Evolutionary conservation across 352 stramenopile genomes (phyloP).

Genomic region (Pythium pyrilobum): DNA sequence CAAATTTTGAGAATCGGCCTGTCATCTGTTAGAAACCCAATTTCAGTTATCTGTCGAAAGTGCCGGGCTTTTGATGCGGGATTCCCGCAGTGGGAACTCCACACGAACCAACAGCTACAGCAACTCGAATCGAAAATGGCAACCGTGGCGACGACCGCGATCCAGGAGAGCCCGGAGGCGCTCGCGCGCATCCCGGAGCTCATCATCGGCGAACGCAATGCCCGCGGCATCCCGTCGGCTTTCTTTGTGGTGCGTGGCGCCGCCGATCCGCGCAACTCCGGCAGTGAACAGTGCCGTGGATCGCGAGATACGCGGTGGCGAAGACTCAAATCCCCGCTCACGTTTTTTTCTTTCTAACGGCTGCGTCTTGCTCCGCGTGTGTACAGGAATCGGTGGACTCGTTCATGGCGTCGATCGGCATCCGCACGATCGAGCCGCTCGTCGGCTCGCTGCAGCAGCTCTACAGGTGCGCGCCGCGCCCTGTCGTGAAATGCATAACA

Average conservation of each 20-base stretch:
- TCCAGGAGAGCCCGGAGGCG: conserved; percentile 64
- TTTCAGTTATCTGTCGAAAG: no score
- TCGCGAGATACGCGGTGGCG: no score
- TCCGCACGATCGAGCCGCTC: conserved; percentile 65
- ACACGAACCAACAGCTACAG: not conserved
- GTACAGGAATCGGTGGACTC: conserved; percentile 58
- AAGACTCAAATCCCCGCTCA: no score
- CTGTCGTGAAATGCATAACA: not conserved
- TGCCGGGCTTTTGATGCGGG: no score
- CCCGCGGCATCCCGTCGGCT: conserved; percentile 68
- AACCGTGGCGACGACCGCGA: conserved; percentile 20
- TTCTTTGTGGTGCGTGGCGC: conserved; percentile 57
- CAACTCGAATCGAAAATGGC: no score
- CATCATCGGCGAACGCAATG: conserved; percentile 79
- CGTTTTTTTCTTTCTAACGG: not conserved
- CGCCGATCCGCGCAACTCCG: not conserved
- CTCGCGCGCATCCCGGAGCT: conserved; percentile 57
- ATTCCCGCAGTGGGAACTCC: not conserved
- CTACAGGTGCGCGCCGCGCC: conserved; percentile 36
- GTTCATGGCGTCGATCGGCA: conserved; percentile 56
- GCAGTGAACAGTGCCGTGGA: not conserved
- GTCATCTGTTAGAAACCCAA: no score
- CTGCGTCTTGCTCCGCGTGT: not conserved
- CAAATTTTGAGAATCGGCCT: no score
- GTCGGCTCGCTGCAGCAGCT: conserved; percentile 80